Conservation (phyloP, 2,329 filamentous ascomycete genomes). For the Colletotrichum graminicola region DNA sequence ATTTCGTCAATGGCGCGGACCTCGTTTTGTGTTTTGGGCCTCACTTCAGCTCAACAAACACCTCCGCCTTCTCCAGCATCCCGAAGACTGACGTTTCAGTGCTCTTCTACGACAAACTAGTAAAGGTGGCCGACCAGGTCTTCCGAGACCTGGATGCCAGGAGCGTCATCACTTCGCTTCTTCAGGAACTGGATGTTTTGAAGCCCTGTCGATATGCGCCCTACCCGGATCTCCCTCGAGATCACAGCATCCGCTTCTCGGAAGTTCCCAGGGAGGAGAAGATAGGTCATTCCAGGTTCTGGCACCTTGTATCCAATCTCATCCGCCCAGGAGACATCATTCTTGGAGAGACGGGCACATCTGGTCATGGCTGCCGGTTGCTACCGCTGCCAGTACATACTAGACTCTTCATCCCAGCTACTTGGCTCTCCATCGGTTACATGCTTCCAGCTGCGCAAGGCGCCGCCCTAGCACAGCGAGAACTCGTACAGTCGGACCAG, state of each 20-base stretch:
- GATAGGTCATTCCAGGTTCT: slow-evolving; percentile 64
- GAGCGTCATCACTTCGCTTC: slow-evolving; percentile 44
- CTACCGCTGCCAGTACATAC: slow-evolving; percentile 63
- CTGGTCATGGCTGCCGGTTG: slow-evolving; percentile 65
- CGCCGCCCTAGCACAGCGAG: slow-evolving; percentile 65
- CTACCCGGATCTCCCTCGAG: slow-evolving; percentile 48
- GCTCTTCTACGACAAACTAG: slow-evolving; percentile 49
- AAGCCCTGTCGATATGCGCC: slow-evolving; percentile 45
- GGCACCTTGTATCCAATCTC: slow-evolving; percentile 47
- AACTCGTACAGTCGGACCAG: slow-evolving; percentile 52
- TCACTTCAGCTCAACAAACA: slow-evolving; percentile 31
- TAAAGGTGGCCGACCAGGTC: slow-evolving; percentile 43
- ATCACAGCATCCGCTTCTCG: slow-evolving; percentile 42
- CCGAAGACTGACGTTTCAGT: slow-evolving; percentile 9
- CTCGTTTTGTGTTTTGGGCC: slow-evolving; percentile 30
- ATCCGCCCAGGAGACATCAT: slow-evolving; percentile 66
- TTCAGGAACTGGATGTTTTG: slow-evolving; percentile 44
- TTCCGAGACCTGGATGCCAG: slow-evolving; percentile 48
- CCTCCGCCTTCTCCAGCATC: slow-evolving; percentile 9
- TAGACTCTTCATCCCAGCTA: slow-evolving; percentile 62
- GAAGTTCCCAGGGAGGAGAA: slow-evolving; percentile 46
- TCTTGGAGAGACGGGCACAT: slow-evolving; percentile 69
- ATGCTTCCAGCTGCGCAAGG: slow-evolving; percentile 70
- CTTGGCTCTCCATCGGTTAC: slow-evolving; percentile 72
- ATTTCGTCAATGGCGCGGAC: slow-evolving; percentile 38